Conservation (phyloP, 352 stramenopile genomes). For the Phytophthora tentaculata region DNA sequence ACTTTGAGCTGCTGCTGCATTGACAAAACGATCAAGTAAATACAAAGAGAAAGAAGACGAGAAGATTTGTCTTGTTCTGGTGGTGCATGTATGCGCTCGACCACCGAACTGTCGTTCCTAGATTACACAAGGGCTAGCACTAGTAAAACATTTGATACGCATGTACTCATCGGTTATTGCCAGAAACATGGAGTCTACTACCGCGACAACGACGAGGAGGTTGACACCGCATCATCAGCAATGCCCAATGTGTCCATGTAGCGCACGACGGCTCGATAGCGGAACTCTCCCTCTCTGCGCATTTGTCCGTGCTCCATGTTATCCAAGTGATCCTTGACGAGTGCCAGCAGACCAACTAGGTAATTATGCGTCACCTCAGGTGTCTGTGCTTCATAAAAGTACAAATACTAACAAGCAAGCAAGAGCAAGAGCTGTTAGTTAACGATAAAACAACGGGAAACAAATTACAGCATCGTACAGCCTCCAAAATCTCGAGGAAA, state of each 20-base stretch:
- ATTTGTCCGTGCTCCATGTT: constrained; percentile 84
- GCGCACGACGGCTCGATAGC: constrained; percentile 85
- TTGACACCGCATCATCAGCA: constrained; percentile 23
- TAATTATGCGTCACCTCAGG: constrained; percentile 77
- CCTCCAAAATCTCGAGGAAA: constrained; percentile 97
- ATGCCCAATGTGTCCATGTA: constrained; percentile 69
- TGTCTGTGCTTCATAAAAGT: constrained; percentile 93
- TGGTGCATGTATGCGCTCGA: neutral
- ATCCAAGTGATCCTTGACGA: constrained; percentile 94
- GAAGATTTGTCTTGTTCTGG: constrained; percentile 5
- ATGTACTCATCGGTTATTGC: constrained; percentile 2
- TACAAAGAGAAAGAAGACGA: constrained; percentile 30
- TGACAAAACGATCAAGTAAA: constrained; percentile 31
- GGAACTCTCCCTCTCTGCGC: constrained; percentile 78
- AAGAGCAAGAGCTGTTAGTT: neutral
- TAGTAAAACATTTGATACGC: neutral
- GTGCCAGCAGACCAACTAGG: constrained; percentile 76
- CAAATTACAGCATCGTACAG: too few relatives aligned
- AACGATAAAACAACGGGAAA: neutral
- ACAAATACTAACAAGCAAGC: constrained; percentile 74
- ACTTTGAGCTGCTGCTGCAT: neutral
- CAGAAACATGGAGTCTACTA: constrained; percentile 17
- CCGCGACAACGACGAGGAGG: constrained; percentile 27
- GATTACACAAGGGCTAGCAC: too few relatives aligned
- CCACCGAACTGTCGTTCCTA: too few relatives aligned